Evolutionary conservation across 2,329 filamentous ascomycete genomes (phyloP), one percentile per base, ranked within the genome.

Genomic region (Xylariaceae sp.): DNA sequence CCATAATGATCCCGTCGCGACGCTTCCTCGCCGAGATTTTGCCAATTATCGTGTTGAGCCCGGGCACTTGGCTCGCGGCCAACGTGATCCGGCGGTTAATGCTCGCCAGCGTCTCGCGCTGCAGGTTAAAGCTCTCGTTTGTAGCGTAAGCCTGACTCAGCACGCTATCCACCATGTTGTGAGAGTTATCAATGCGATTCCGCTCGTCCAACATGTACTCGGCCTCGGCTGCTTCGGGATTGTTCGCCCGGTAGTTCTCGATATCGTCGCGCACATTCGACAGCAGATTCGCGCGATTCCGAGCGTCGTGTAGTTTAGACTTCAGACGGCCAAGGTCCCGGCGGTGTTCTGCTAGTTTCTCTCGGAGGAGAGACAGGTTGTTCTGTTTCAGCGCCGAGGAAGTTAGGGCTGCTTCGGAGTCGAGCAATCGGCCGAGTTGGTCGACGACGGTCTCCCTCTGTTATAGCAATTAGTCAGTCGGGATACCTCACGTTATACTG

Each of bases 171-270:
- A 90, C 87, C 77, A 95, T 85, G 63, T 84, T 87, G 72, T 97
- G 88, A 67, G 89, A 95, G 69, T 90, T 87, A 68, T 99, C 94
- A 67, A 99, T 84, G 60, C 88, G 83, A 59, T 79, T 76, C 50
- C 94, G 82, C 79, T 99, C 94, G 65, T 89, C 87, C 31, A 99
- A 80, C 91, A 99, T 96, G 76, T 97, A 99, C 58, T 99, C 92
- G 46, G 90, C 90, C 74, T 97, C 94, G 52, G 86, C 88, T 2
- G 85, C 84, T 63, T 83, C 88, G 6, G 89, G 89, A 69, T 95
- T 94, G 54, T 83, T 84, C 48, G 86, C 83, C 52, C 88, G 88
- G 75, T 96, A 96, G 52, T 89, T 85, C 71, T 90, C 82, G 71
- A 97, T 97, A 71, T 99, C 94, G 65, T 87, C 88, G 60, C 90